Evolutionary conservation across 768 basidiomycete species (phyloP).

Genomic region (Stropharia rugosoannulata): DNA sequence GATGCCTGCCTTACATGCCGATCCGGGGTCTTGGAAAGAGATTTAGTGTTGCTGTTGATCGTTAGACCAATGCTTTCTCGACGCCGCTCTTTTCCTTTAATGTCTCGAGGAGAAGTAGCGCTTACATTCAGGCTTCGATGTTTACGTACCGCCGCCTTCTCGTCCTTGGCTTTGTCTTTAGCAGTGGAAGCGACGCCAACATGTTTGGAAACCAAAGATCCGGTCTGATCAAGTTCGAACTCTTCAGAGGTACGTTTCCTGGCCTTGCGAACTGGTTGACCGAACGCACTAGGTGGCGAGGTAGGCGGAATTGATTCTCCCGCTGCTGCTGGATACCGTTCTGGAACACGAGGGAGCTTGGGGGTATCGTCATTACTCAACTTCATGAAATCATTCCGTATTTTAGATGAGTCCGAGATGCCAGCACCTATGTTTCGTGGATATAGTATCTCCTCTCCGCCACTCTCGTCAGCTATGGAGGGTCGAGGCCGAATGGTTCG

Average conservation of each 20-base stretch:
- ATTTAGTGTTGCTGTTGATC: constrained; percentile 37
- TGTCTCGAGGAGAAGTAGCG: constrained; percentile 34
- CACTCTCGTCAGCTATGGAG: constrained; percentile 81
- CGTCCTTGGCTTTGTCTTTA: constrained; percentile 53
- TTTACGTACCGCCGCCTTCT: constrained; percentile 52
- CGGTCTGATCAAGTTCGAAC: constrained; percentile 76
- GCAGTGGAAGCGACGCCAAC: constrained; percentile 25
- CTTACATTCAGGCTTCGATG: constrained; percentile 72
- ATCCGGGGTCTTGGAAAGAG: constrained; percentile 33
- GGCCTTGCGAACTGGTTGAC: constrained; percentile 49
- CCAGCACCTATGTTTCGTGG: constrained; percentile 54
- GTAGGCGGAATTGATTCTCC: constrained; percentile 27
- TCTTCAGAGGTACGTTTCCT: constrained; percentile 82
- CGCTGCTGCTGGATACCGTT: constrained; percentile 21
- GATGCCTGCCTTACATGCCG: constrained; percentile 68
- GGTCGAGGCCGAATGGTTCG: constrained; percentile 56
- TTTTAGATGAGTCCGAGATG: constrained; percentile 30
- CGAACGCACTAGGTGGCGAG: constrained; percentile 71
- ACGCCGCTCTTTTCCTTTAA: constrained; percentile 52
- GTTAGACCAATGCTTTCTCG: constrained; percentile 51
- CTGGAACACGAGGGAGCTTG: constrained; percentile 29
- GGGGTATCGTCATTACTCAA: constrained; percentile 22
- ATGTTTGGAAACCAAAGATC: constrained; percentile 56
- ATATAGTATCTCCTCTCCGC: constrained; percentile 88
- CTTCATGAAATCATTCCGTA: constrained; percentile 22